A percentile compares a stretch with the other conserved stretches of the same genome.
phyloP scores from a whole-genome alignment of 2,329 filamentous ascomycete species.

The Xylaria digitata region DNA sequence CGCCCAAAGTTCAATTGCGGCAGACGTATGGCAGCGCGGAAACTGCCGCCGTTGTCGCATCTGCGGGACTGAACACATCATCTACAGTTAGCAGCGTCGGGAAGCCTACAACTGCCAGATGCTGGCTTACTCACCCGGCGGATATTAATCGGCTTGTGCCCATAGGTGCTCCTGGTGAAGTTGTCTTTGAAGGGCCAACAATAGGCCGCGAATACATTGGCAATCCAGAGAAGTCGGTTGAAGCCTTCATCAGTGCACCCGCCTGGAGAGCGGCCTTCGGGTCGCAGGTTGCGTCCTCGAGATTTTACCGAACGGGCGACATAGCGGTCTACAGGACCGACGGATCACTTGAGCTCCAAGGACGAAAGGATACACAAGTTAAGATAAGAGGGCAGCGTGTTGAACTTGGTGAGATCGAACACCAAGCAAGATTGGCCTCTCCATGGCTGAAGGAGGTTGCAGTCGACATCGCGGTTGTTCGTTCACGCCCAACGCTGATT shows the following conservation, averaged over 20 bases:
- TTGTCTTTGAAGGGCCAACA: constrained; percentile 34
- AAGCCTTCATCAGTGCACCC: constrained; percentile 28
- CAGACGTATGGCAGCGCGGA: constrained; percentile 28
- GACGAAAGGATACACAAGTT: constrained; percentile 63
- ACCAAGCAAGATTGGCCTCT: constrained; percentile 23
- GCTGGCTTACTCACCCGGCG: constrained; percentile 32
- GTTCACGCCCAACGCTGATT: constrained; percentile 8
- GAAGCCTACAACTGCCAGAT: constrained; percentile 13
- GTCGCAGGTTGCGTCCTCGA: constrained; percentile 22
- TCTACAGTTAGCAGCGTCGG: constrained; percentile 16
- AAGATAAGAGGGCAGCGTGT: constrained; percentile 64
- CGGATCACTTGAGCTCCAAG: constrained; percentile 53
- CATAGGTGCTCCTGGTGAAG: constrained; percentile 34
- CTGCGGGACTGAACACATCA: not conserved
- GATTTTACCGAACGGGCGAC: constrained; percentile 56
- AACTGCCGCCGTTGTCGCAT: constrained; percentile 23
- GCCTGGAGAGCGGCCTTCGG: constrained; percentile 23
- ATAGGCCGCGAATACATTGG: constrained; percentile 34
- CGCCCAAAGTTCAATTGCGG: constrained; percentile 13
- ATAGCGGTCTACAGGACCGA: constrained; percentile 52
- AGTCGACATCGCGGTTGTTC: constrained; percentile 34
- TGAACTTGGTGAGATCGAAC: constrained; percentile 52
- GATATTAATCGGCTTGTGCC: constrained; percentile 33
- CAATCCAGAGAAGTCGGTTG: constrained; percentile 30
- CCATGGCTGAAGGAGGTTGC: constrained; percentile 41